Percentiles rank a stretch among this genome's conserved stretches.
Evolutionary conservation across 345 rosid species (phyloP).

Genomic region (Eucalyptus sideroxylon): DNA sequence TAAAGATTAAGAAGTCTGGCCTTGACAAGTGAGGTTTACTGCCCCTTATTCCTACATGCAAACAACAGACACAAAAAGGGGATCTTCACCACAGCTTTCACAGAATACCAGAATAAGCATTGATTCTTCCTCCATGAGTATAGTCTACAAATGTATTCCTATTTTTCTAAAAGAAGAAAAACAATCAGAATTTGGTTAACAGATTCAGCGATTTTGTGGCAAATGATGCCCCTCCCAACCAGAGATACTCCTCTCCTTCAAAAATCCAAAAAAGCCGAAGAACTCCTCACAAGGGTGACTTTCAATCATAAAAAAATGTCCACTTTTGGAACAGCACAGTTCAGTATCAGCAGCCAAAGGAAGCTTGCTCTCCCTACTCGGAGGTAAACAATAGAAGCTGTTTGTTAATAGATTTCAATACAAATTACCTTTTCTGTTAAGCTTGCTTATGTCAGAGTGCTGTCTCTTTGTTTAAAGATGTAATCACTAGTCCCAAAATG

Average conservation of each 20-base stretch:
- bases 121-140: neutral
- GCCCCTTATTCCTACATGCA: neutral
- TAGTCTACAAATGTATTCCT: neutral
- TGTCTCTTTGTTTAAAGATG: neutral
- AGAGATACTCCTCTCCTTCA: neutral
- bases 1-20: neutral
- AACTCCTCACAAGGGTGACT: neutral
- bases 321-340: neutral
- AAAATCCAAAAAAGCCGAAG: neutral
- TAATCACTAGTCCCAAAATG: neutral
- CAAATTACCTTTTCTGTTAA: neutral
- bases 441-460: neutral
- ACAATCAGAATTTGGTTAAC: neutral
- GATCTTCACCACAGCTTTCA: neutral
- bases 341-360: neutral
- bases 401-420: neutral
- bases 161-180: neutral
- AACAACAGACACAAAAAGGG: neutral
- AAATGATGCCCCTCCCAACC: neutral
- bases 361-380: neutral
- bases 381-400: neutral
- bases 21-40: neutral
- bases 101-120: neutral
- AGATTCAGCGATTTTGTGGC: neutral
- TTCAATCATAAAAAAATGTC: neutral